Base-by-base conservation (phyloP, 2,329 filamentous ascomycete species). In the Penicillium italicum region DNA sequence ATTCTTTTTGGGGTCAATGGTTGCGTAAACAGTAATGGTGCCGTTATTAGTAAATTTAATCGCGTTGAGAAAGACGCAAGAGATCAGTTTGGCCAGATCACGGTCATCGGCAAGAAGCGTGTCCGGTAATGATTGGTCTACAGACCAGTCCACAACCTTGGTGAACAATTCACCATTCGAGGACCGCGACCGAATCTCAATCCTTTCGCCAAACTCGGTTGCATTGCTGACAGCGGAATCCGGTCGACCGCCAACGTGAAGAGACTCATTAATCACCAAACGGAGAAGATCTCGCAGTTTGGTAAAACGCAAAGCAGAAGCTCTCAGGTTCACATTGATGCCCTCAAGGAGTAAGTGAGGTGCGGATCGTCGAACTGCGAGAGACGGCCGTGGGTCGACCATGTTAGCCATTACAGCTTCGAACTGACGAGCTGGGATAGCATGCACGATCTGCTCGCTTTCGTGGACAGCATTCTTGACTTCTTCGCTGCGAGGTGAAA, bases 31-130 rank as follows among this genome's bases (percentile, higher is more conserved):
- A 2, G 73, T 80, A 53, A 90, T 86, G 12, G 73, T 76, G 7
- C 87, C 86, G 52, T 79, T 77, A 54, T 87, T 84, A 0, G 86
- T 89, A 65, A 89, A 89, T 67, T 89, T 89, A 64, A 88, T 79
- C 3, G 86, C 86, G 66, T 89, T 89, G 30, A 85, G 65, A 40
- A 85, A 81, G 3, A 87, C 80, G 59, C 83, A 85, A 4, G 83
- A 86, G 2, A 87, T 80, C 63, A 86, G 73, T 65, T 87, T 87
- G 42, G 81, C 80, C 34, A 87, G 71, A 57, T 87, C 84, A 62
- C 83, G 80, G 66, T 87, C 84, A 64, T 87, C 84, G 42, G 85
- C 77, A 43, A 76, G 72, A 30, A 79, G 62, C 5, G 71, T 73
- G 34, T 79, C 76, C 3, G 78, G 78, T n/a, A 80, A 71, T 26